phyloP scores from a whole-genome alignment of 73 alveolate genomes.

The Uronychia setigera region DNA sequence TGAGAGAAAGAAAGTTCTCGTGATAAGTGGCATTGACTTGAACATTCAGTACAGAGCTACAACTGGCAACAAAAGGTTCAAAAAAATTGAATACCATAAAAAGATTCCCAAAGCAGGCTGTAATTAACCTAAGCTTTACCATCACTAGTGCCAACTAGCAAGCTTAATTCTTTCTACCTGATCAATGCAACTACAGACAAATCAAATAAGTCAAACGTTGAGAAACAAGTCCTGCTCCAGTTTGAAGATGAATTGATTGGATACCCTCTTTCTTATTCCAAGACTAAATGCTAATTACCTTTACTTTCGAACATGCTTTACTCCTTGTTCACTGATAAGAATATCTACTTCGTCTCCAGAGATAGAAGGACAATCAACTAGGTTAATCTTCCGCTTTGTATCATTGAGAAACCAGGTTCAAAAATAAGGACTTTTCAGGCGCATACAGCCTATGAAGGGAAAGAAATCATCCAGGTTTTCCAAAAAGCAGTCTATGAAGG shows the following conservation, averaged over 20 bases:
- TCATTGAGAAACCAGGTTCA: background rate
- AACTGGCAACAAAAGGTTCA: background rate
- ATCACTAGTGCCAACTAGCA: background rate
- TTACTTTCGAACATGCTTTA: background rate
- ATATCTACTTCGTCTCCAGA: background rate
- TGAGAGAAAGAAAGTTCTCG: background rate
- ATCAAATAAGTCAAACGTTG: background rate
- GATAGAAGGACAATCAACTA: background rate
- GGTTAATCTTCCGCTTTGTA: background rate
- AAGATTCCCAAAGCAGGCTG: background rate
- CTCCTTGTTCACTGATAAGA: background rate
- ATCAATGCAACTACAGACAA: background rate
- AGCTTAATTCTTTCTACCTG: background rate
- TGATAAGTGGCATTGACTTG: no score
- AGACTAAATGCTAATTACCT: background rate
- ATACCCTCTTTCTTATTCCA: background rate
- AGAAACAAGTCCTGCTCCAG: background rate
- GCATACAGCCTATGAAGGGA: background rate
- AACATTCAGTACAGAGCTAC: no score
- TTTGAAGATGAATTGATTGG: background rate
- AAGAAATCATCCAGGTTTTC: background rate
- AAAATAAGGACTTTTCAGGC: background rate
- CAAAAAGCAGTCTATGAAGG: background rate
- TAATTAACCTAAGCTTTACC: no score
- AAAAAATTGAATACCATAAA: background rate